phyloP scores from a whole-genome alignment of 495 filamentous ascomycete genomes.

The Podospora australis region DNA sequence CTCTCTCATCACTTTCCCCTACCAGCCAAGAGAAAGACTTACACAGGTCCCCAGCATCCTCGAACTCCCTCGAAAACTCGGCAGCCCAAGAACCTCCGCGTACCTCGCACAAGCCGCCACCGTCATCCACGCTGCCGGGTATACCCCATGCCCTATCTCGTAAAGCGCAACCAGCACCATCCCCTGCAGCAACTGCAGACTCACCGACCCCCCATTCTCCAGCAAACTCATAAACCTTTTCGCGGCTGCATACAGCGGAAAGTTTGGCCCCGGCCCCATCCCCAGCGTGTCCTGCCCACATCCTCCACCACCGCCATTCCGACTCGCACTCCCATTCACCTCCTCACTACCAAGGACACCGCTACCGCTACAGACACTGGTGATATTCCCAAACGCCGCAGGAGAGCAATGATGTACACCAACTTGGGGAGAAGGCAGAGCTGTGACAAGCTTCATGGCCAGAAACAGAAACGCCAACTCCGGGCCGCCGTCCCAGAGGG shows the following conservation, averaged over 20 bases:
- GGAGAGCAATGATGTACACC: no score
- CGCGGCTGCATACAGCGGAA: conserved; percentile 35
- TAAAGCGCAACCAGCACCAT: conserved; percentile 40
- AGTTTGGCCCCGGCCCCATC: conserved; percentile 21
- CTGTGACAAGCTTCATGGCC: conserved; percentile 42
- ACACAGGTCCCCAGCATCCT: conserved; percentile 31
- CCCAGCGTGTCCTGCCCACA: conserved; percentile 21
- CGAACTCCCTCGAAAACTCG: conserved; percentile 23
- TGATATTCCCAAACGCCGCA: no score
- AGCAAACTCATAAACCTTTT: conserved; percentile 37
- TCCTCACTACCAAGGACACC: no score
- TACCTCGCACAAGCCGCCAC: conserved; percentile 38
- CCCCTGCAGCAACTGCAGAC: conserved; percentile 38
- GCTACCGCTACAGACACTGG: no score
- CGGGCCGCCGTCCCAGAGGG: conserved; percentile 36
- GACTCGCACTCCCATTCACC: no score
- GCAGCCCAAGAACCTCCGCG: conserved; percentile 42
- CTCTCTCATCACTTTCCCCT: neutral
- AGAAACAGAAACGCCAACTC: conserved; percentile 45
- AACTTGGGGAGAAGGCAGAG: no score
- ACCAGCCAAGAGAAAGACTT: conserved; percentile 6
- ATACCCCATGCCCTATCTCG: conserved; percentile 43
- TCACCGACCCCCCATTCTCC: conserved; percentile 33
- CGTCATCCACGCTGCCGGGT: conserved; percentile 43
- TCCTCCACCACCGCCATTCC: no score